Base-by-base conservation (phyloP, 1,139 yeast species). In the Hanseniaspora gamundiae region DNA sequence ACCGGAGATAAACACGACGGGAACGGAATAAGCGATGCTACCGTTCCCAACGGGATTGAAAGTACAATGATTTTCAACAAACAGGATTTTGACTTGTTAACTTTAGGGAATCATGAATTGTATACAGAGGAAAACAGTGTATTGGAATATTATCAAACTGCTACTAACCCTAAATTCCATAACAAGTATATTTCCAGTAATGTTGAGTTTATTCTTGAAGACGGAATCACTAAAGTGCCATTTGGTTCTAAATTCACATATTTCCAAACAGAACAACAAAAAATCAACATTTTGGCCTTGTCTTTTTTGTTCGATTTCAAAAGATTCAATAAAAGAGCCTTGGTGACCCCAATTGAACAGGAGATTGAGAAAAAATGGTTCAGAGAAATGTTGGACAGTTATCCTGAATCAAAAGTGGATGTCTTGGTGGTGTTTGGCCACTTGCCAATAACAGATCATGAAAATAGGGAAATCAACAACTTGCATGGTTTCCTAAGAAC, bases 1-100 rank as follows among this genome's bases (percentile, higher is more conserved):
- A 77, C 93, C 1, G 98, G 98, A 8, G 98, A 91, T 62, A 77
- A 86, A 49, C 95, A 85, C 53, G 97, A 91, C 60, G 98, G 98
- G 1, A 87, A 86, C 57, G 98, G 97, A 1, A 51, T 62, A 29
- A 73, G 87, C 39, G 97, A 88, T 62, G 80, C 81, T 10, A 80
- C 94, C 0, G 50, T 41, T 2, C 85, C 88, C 2, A 80, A 80
- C 54, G 97, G 96, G 0, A 56, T 66, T 11, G 60, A 70, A 26
- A 73, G 91, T 1, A 73, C 78, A 31, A 70, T 73, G 1, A 69
- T 86, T 0, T 87, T 87, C 59, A 71, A 71, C 50, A 65, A 72
- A 51, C 75, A 74, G 47, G 80, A 82, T 48, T 84, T 80, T 54
- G 97, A 91, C 58, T 60, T 91, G 36, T 64, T 91, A 38, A 83